Base-by-base conservation (phyloP, 2,329 filamentous ascomycete genomes). In the Fusarium udum region DNA sequence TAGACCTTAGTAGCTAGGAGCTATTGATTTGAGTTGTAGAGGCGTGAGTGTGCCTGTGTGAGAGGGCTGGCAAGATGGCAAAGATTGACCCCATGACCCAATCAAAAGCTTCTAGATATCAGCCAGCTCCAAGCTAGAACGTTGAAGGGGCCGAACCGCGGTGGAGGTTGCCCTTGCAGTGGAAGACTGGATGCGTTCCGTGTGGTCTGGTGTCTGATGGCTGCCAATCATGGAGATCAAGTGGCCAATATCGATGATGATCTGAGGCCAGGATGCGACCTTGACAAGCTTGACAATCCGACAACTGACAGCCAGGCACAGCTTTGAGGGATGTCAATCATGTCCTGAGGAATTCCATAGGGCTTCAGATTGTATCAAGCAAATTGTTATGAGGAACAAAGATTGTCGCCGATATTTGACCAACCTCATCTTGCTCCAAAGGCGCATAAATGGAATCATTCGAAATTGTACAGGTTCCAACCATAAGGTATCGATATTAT, bases 81-180 rank as follows among this genome's bases (percentile, higher is more conserved):
- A 59, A 65, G 22, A 49, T 36, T 53, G 52, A 22, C 39, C 39
- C 37, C 37, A 24, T 46, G 46, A 34, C 37, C 71, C 67, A 74
- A 69, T 72, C 56, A 64, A 67, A 28, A 52, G 31, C 42, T 67
- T 57, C 36, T 45, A 48, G 59, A 64, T 57, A 52, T 46, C 59
- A 61, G 46, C 64, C 43, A 69, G 51, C 59, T 51, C n/a, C 57
- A 39, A 53, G 60, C 58, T 66, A 69, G 57, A 71, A 61, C 48
- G 52, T 72, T 62, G 57, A 66, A 69, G 71, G 72, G 71, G 61
- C 65, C 72, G 72, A 68, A 69, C 72, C 72, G 72, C 36, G 45
- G 71, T 74, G 71, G 72, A 74, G 64, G 71, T 59, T 64, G 71
- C 71, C 72, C 72, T 69, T 74, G 72, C 72, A 74, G 72, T 69